Conservation (phyloP, 805 yeast genomes). For the Ogataea ganodermae region DNA sequence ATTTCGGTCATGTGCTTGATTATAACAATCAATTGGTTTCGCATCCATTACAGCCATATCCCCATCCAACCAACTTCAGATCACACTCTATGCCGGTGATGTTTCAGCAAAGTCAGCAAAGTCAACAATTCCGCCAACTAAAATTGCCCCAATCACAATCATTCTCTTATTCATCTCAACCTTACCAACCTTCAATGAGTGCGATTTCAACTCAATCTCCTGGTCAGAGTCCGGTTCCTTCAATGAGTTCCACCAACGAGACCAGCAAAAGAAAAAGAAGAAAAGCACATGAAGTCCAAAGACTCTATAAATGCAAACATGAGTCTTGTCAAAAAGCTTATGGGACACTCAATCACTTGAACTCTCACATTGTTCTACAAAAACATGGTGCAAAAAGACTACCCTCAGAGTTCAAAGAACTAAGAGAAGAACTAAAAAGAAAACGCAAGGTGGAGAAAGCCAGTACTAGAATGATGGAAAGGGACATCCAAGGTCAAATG, state of each 20-base stretch:
- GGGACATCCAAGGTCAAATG: constrained; percentile 12
- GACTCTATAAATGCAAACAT: constrained; percentile 52
- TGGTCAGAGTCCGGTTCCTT: constrained; percentile 6
- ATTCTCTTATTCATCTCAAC: constrained; percentile 7
- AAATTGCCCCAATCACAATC: constrained; percentile 8
- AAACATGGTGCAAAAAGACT: constrained; percentile 55
- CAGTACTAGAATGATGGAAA: constrained; percentile 17
- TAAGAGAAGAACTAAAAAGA: constrained; percentile 45
- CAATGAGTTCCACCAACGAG: constrained; percentile 3
- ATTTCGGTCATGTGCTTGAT: constrained; percentile 9
- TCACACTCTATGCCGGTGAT: constrained; percentile 13
- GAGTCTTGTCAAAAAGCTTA: constrained; percentile 53
- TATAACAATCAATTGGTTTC: constrained; percentile 1
- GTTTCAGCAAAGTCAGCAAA: constrained; percentile 8
- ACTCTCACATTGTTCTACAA: constrained; percentile 56
- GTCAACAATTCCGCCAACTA: constrained; percentile 2
- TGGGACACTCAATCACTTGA: constrained; percentile 61
- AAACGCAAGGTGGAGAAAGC: constrained; percentile 26
- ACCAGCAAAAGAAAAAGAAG: constrained; percentile 50
- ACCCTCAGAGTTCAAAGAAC: constrained; percentile 56
- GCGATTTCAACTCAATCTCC: constrained; percentile 4
- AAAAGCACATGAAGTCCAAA: constrained; percentile 55
- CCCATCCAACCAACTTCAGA: constrained; percentile 12
- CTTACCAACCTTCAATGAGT: constrained; percentile 2
- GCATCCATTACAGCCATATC: constrained; percentile 10